These are phyloP conservation scores for Thymus quinquecostatus DNA, from an alignment of 257 asterid species.

Conservation along the genomic window DNA sequence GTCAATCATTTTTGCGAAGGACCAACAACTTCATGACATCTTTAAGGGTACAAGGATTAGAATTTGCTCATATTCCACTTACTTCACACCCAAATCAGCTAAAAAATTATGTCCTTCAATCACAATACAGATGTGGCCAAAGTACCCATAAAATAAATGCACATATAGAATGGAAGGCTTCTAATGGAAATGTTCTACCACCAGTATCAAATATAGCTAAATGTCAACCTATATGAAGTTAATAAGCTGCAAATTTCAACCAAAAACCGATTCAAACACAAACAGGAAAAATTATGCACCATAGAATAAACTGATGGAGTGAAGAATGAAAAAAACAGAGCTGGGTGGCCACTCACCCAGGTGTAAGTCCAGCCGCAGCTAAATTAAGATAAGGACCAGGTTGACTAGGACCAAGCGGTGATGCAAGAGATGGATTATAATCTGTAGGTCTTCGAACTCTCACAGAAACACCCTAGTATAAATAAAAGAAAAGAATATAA, in stretches of 20 bases:
- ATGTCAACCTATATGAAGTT: conserved; percentile 15
- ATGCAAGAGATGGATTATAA: conserved; percentile 60
- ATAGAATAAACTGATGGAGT: neutral
- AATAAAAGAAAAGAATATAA: conserved; percentile 15
- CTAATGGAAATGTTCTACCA: neutral
- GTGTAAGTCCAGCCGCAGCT: conserved; percentile 64
- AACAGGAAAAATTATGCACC: neutral
- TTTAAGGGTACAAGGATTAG: too few relatives aligned
- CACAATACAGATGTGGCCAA: neutral
- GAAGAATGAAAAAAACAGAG: neutral
- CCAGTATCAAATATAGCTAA: neutral
- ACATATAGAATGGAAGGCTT: neutral
- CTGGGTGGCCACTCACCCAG: conserved; percentile 45
- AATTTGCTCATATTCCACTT: neutral
- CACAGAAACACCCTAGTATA: conserved; percentile 55
- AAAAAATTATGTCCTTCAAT: neutral
- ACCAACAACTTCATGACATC: too few relatives aligned
- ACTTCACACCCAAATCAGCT: neutral
- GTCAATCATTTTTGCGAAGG: too few relatives aligned
- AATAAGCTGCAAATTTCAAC: conserved; percentile 8
- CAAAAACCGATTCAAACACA: conserved; percentile 13
- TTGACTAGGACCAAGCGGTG: conserved; percentile 66
- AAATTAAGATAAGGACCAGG: conserved; percentile 60
- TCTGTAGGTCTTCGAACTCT: conserved; percentile 64
- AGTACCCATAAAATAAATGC: neutral